phyloP scores from a whole-genome alignment of 139 green algal species.

The Coelastrella sp. region DNA sequence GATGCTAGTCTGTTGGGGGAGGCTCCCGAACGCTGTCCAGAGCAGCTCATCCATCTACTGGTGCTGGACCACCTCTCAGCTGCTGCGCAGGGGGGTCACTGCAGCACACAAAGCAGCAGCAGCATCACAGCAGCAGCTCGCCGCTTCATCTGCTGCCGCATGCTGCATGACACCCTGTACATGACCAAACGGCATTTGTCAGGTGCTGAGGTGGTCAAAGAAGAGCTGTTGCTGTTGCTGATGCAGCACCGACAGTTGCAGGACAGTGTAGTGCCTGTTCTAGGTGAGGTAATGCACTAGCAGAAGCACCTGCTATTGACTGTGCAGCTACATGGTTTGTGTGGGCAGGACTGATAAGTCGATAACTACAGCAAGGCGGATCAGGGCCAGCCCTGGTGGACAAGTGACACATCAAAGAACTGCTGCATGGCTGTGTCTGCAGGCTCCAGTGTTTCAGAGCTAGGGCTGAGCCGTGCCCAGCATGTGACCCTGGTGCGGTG shows the following conservation, averaged over 20 bases:
- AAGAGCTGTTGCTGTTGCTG: constrained; percentile 33
- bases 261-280: not conserved
- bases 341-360: too few relatives aligned
- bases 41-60: constrained; percentile 16
- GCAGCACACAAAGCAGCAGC: not conserved
- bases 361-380: too few relatives aligned
- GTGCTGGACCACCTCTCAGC: constrained; percentile 34
- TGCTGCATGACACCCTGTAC: constrained; percentile 43
- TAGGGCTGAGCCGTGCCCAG: constrained; percentile 21
- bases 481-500: constrained; percentile 8
- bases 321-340: too few relatives aligned
- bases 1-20: constrained; percentile 19
- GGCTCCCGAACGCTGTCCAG: not conserved
- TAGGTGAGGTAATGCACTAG: not conserved
- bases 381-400: too few relatives aligned
- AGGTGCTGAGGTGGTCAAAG: not conserved
- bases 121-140: constrained; percentile 38
- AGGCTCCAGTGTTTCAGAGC: not conserved
- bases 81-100: not conserved
- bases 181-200: not conserved
- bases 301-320: not conserved
- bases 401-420: too few relatives aligned
- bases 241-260: constrained; percentile 46
- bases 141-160: constrained; percentile 52
- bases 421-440: not conserved